phyloP scores from a whole-genome alignment of 2,329 filamentous ascomycete species.

The Ceratocystiopsis minuta region DNA sequence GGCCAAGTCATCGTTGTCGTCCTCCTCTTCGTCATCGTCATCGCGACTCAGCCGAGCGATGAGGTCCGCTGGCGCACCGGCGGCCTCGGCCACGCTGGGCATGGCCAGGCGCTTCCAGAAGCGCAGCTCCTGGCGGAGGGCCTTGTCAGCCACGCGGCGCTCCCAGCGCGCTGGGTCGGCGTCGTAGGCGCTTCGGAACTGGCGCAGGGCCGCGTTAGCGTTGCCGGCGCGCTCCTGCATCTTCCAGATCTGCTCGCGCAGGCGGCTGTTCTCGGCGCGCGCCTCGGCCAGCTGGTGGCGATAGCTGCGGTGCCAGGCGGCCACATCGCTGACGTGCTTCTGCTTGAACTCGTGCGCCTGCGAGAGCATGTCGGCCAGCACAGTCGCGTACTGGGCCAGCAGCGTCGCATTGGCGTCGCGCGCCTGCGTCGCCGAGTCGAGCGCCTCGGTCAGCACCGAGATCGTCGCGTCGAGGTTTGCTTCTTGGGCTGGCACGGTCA shows the following conservation, averaged over 20 bases:
- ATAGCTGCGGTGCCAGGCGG: slow-evolving; percentile 48
- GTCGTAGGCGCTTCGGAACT: slow-evolving; percentile 37
- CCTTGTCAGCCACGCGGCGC: slow-evolving; percentile 31
- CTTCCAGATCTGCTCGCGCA: slow-evolving; percentile 49
- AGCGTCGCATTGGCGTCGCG: slow-evolving; percentile 42
- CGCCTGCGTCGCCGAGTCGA: slow-evolving; percentile 42
- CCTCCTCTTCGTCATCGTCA: too few relatives aligned
- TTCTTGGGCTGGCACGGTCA: slow-evolving; percentile 29
- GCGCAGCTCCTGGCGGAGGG: slow-evolving; percentile 37
- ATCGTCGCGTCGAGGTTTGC: slow-evolving; percentile 33
- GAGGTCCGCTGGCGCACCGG: too few relatives aligned
- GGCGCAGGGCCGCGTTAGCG: slow-evolving; percentile 38
- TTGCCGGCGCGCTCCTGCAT: slow-evolving; percentile 42
- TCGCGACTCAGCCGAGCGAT: too few relatives aligned
- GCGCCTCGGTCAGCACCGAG: slow-evolving; percentile 40
- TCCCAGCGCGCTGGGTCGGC: slow-evolving; percentile 37
- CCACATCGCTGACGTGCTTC: slow-evolving; percentile 41
- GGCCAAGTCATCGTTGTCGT: too few relatives aligned
- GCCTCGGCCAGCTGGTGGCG: slow-evolving; percentile 46
- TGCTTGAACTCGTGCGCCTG: slow-evolving; percentile 50
- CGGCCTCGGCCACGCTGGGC: slow-evolving; percentile 33
- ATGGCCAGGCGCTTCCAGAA: slow-evolving; percentile 51
- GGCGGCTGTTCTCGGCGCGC: slow-evolving; percentile 42
- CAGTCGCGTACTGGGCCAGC: slow-evolving; percentile 38
- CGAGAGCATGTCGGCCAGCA: slow-evolving; percentile 38